These are phyloP conservation scores for Naganishia onofrii DNA, from an alignment of 768 basidiomycete species.

Conservation along the genomic window DNA sequence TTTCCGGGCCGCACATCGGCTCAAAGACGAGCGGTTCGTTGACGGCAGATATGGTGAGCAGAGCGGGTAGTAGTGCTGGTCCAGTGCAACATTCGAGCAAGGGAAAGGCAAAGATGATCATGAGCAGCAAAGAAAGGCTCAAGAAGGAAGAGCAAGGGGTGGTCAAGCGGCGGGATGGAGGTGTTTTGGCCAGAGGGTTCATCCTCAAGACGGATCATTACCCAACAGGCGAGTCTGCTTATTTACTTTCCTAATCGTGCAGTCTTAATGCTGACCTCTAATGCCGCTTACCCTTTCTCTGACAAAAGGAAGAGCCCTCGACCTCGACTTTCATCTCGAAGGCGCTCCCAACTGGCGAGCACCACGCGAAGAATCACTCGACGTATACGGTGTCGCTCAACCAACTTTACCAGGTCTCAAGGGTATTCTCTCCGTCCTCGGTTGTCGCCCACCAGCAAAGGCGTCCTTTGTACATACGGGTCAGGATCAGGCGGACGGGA, in stretches of 20 bases:
- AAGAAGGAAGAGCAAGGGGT: slow-evolving; percentile 42
- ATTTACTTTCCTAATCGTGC: background rate
- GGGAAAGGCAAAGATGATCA: background rate
- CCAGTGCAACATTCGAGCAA: background rate
- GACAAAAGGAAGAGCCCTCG: slow-evolving; percentile 71
- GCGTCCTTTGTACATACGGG: background rate
- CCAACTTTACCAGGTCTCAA: slow-evolving; percentile 87
- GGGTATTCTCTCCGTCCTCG: slow-evolving; percentile 79
- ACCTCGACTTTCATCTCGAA: slow-evolving; percentile 84
- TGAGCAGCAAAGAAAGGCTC: slow-evolving; percentile 39
- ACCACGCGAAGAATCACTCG: slow-evolving; percentile 71
- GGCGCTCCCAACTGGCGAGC: slow-evolving; percentile 95
- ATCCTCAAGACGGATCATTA: slow-evolving; percentile 76
- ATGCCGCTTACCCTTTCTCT: slow-evolving; percentile 26
- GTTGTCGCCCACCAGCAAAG: slow-evolving; percentile 40
- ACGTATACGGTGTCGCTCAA: slow-evolving; percentile 93
- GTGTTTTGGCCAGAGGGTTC: slow-evolving; percentile 56
- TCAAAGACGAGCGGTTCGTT: background rate
- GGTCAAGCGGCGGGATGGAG: slow-evolving; percentile 48
- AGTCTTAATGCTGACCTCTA: slow-evolving; percentile 1
- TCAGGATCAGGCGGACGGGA: background rate
- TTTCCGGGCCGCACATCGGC: background rate
- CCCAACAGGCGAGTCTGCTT: slow-evolving; percentile 38
- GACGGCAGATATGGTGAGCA: background rate
- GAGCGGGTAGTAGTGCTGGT: background rate